These are phyloP conservation scores for Huntiella abstrusa DNA, from an alignment of 2,329 filamentous ascomycete genomes.

Conservation along the genomic window DNA sequence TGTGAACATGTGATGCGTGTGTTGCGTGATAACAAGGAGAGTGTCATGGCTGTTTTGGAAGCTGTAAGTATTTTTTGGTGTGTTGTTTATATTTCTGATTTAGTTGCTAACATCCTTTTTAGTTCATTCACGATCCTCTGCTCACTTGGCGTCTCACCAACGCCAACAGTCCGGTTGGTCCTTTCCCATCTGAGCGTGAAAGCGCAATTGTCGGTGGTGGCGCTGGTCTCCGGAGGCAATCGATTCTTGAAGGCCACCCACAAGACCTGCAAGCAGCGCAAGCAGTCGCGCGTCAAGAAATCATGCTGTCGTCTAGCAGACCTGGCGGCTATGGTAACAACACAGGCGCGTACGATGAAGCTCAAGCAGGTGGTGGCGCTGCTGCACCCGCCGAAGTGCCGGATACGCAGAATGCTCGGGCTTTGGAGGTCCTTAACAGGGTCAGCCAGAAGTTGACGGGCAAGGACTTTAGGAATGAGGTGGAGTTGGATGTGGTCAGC, in stretches of 20 bases:
- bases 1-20: conserved; percentile 98
- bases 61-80: conserved; percentile 45
- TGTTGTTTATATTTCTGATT: neutral
- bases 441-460: conserved; percentile 94
- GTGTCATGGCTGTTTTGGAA: conserved; percentile 93
- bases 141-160: conserved; percentile 83
- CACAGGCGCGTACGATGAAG: conserved; percentile 12
- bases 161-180: conserved; percentile 41
- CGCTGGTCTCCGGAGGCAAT: conserved; percentile 42
- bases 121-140: conserved; percentile 99
- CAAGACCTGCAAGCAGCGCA: conserved; percentile 36
- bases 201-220: conserved; percentile 29
- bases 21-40: conserved; percentile 90
- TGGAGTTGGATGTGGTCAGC: conserved; percentile 66
- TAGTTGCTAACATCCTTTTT: conserved; percentile 37
- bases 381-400: conserved; percentile 23
- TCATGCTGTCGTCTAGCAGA: conserved; percentile 23
- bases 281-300: conserved; percentile 14
- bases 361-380: neutral
- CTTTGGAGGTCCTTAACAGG: conserved; percentile 73
- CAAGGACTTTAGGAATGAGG: conserved; percentile 68
- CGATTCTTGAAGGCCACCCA: conserved; percentile 45
- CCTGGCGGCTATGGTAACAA: conserved; percentile 39
- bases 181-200: conserved; percentile 44
- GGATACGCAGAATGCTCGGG: conserved; percentile 84